These are phyloP conservation scores for Hanseniaspora hatyaiensis DNA, from an alignment of 805 yeast species.

Conservation along the genomic window DNA sequence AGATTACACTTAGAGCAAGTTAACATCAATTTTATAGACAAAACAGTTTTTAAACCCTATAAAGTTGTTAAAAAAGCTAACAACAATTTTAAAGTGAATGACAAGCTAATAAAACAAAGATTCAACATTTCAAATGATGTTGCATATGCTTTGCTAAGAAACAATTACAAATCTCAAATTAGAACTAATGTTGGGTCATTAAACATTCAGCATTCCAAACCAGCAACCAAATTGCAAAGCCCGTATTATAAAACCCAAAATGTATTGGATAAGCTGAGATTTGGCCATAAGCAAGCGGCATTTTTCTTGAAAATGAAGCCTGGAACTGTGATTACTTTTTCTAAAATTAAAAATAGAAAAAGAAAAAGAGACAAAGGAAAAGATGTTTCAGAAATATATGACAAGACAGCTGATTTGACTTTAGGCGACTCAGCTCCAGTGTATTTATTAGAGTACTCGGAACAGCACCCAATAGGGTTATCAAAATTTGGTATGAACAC, in stretches of 20 bases:
- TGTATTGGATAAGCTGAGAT: conserved; percentile 54
- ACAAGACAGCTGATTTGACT: conserved; percentile 62
- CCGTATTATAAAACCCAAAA: conserved; percentile 80
- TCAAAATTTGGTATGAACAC: conserved; percentile 94
- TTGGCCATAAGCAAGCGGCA: conserved; percentile 60
- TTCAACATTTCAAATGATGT: conserved; percentile 83
- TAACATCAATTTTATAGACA: conserved; percentile 8
- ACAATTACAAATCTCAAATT: conserved; percentile 80
- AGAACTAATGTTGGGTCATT: conserved; percentile 86
- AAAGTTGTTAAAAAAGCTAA: conserved; percentile 18
- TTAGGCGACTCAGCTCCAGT: conserved; percentile 71
- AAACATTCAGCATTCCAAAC: conserved; percentile 80
- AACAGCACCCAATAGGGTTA: conserved; percentile 70
- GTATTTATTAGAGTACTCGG: conserved; percentile 77
- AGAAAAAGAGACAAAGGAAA: conserved; percentile 83
- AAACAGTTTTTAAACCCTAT: conserved; percentile 6
- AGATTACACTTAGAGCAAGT: conserved; percentile 44
- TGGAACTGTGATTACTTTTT: conserved; percentile 62
- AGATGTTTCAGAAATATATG: conserved; percentile 61
- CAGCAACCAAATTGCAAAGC: conserved; percentile 74
- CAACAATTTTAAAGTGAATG: conserved; percentile 27
- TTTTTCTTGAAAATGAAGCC: conserved; percentile 55
- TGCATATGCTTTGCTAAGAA: conserved; percentile 69
- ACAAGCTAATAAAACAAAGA: conserved; percentile 36
- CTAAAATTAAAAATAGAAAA: conserved; percentile 65